A percentile compares a stretch with the other conserved stretches of the same genome.
Conservation (phyloP, 306 rosid species). For the Cicer yamashitae region DNA sequence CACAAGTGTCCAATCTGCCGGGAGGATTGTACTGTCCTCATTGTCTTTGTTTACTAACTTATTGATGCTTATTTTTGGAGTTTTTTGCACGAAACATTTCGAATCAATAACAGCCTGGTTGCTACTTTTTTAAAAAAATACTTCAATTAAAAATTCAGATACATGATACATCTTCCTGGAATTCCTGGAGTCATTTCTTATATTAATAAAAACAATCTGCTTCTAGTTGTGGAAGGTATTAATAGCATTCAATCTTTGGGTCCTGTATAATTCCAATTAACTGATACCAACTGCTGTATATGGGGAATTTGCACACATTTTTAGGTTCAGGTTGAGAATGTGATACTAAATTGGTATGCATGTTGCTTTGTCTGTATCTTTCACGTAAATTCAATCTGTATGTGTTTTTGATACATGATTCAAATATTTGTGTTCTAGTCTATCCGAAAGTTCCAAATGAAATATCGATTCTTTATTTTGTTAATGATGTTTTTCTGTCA, state of each 20-base stretch:
- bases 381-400: slow-evolving; percentile 13
- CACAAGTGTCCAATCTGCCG: background rate
- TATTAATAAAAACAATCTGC: background rate
- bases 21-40: slow-evolving; percentile 24
- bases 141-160: slow-evolving; percentile 21
- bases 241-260: slow-evolving; percentile 19
- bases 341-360: slow-evolving; percentile 27
- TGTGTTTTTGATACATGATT: slow-evolving; percentile 19
- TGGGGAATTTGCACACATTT: slow-evolving; percentile 25
- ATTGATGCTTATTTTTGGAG: slow-evolving; percentile 6
- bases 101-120: background rate
- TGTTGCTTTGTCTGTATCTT: slow-evolving; percentile 27
- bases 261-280: slow-evolving; percentile 23
- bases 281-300: slow-evolving; percentile 18
- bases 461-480: slow-evolving; percentile 22
- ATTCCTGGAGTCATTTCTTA: slow-evolving; percentile 11
- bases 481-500: slow-evolving; percentile 14
- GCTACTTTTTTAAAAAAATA: background rate
- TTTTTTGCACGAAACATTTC: slow-evolving; percentile 17
- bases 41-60: slow-evolving; percentile 7
- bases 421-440: background rate
- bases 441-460: slow-evolving; percentile 18
- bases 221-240: slow-evolving; percentile 31
- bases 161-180: background rate
- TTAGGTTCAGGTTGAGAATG: slow-evolving; percentile 32